phyloP scores from a whole-genome alignment of 2,329 filamentous ascomycete species.

The Hymenotorrendiella dingleyae region DNA sequence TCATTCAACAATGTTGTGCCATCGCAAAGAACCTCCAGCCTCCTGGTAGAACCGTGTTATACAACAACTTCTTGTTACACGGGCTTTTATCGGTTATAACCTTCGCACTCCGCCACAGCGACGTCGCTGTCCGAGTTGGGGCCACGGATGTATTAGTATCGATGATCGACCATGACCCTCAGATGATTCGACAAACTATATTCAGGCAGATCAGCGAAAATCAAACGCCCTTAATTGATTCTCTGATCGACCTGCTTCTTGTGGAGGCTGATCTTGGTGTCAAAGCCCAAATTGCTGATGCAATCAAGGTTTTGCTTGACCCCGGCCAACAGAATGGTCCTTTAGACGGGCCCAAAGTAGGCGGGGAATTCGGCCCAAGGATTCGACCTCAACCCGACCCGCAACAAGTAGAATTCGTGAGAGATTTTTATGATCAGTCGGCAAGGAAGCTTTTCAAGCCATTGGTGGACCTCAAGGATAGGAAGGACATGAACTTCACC shows the following conservation, averaged over 20 bases:
- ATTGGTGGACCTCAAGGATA: slow-evolving; percentile 70
- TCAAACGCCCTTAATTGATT: slow-evolving; percentile 80
- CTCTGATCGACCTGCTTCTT: slow-evolving; percentile 83
- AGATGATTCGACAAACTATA: slow-evolving; percentile 89
- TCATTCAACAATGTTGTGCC: slow-evolving; percentile 92
- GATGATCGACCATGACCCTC: slow-evolving; percentile 90
- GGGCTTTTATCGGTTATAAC: slow-evolving; percentile 87
- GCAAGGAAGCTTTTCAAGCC: slow-evolving; percentile 82
- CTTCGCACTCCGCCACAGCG: slow-evolving; percentile 79
- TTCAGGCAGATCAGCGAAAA: slow-evolving; percentile 89
- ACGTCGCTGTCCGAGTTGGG: slow-evolving; percentile 80
- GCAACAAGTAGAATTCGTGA: slow-evolving; percentile 79
- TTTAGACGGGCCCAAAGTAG: slow-evolving; percentile 57
- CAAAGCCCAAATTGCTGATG: slow-evolving; percentile 91
- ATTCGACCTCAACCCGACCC: slow-evolving; percentile 55
- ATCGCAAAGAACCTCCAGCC: slow-evolving; percentile 94
- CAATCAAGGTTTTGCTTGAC: slow-evolving; percentile 88
- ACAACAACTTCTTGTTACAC: slow-evolving; percentile 82
- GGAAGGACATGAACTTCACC: slow-evolving; percentile 62
- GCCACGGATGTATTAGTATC: slow-evolving; percentile 91
- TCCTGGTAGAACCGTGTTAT: slow-evolving; percentile 71
- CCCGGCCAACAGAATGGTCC: slow-evolving; percentile 54
- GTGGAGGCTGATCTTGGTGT: slow-evolving; percentile 90
- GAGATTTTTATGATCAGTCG: slow-evolving; percentile 83
- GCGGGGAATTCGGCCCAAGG: slow-evolving; percentile 63